Evolutionary conservation across 805 yeast genomes (phyloP), one percentile per base, ranked within the genome.

Genomic region (Starmerella bombi): DNA sequence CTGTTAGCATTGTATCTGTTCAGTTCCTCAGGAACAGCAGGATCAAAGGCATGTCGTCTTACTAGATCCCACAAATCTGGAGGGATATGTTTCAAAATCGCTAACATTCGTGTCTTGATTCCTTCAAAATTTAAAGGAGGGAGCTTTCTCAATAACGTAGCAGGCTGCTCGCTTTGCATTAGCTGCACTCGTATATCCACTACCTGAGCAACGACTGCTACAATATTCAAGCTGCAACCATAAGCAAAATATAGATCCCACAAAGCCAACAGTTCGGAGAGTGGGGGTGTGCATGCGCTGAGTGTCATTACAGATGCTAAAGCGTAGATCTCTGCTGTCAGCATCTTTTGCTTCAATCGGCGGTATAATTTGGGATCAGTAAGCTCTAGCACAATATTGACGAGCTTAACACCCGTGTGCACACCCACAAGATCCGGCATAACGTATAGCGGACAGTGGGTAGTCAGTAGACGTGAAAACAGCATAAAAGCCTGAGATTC

Each of bases 211-310:
- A 84, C 82, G 3, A 85, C 74, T 50, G 84, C 80, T 29, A 86
- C 63, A 22, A 86, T 71, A 59, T 86, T 85, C 76, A 84, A 70
- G 54, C 86, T 94, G 16, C 80, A 74, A 0, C 96, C 96, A 53
- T 82, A 85, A 3, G 95, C 93, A 59, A 85, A 80, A 51, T 84
- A 61, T 49, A 85, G 80, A 57, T 85, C 96, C 96, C 96, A 85
- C 15, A 85, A 65, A 43, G 75, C 71, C 29, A 85, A 60, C 1
- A 81, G 80, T 47, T 85, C 83, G 25, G 65, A 62, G 34, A 86
- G 63, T 0, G 94, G 86, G 8, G 93, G 93, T 5, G 93, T 83
- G 52, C 94, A 82, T 2, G 94, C 88, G 41, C 86, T 75, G 35
- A 86, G 62, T 0, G 96, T 85, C 48, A 86, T 61, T 1, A 84